These are phyloP conservation scores for Talaromyces sp. DNA, from an alignment of 2,329 filamentous ascomycete species.

Conservation along the genomic window DNA sequence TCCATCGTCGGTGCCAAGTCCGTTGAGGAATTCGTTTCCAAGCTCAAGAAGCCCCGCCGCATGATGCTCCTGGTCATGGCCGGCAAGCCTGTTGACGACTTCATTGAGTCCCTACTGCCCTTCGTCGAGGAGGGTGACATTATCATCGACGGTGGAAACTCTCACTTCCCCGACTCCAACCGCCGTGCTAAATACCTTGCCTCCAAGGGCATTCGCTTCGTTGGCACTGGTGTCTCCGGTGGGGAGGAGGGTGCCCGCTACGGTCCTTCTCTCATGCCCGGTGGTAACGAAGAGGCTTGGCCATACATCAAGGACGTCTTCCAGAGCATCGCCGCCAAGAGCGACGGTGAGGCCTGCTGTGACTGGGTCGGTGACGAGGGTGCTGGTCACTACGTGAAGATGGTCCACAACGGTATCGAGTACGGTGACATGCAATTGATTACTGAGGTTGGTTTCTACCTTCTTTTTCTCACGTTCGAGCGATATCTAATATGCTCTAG, in stretches of 20 bases:
- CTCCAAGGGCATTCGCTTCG: constrained; percentile 85
- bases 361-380: constrained; percentile 99
- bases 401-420: constrained; percentile 99
- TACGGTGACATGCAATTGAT: constrained; percentile 99
- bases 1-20: constrained; percentile 89
- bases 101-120: constrained; percentile 91
- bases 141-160: constrained; percentile 99
- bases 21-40: constrained; percentile 88
- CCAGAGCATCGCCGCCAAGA: constrained; percentile 96
- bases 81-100: constrained; percentile 95
- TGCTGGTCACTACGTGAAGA: constrained; percentile 99
- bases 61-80: constrained; percentile 99
- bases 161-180: constrained; percentile 98
- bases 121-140: constrained; percentile 78
- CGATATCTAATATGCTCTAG: constrained; percentile 42
- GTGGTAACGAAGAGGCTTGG: constrained; percentile 98
- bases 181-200: constrained; percentile 86
- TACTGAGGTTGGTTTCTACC: constrained; percentile 66
- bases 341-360: constrained; percentile 93
- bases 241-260: constrained; percentile 99
- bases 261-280: constrained; percentile 96
- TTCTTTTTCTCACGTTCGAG: not conserved
- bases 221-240: constrained; percentile 95
- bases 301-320: constrained; percentile 98
- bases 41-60: constrained; percentile 94